Percentiles rank a stretch among this genome's conserved stretches.
Evolutionary conservation across 2,329 filamentous ascomycete genomes (phyloP).

Genomic region (Colletotrichum melonis): DNA sequence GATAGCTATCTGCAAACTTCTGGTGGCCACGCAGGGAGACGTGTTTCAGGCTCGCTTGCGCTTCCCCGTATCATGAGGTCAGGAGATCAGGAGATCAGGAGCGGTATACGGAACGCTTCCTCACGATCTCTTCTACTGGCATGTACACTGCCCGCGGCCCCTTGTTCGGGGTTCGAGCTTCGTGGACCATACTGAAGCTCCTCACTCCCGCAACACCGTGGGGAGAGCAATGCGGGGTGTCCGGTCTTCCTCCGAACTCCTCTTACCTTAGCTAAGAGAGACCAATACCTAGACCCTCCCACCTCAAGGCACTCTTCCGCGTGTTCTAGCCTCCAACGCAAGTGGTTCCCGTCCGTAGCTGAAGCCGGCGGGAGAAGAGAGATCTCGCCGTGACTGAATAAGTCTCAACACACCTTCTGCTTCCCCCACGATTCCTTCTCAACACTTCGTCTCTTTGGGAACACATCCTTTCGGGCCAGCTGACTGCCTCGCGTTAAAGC

Average conservation of each 20-base stretch:
- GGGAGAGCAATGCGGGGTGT: constrained; percentile 17
- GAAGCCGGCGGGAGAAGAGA: not conserved
- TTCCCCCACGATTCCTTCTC: not conserved
- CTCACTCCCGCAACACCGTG: not conserved
- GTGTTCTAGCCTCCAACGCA: not conserved
- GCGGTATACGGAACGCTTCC: not conserved
- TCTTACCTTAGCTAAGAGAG: not conserved
- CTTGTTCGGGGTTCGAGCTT: not conserved
- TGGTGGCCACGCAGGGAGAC: not conserved
- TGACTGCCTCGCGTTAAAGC: not conserved
- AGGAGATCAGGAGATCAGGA: not conserved
- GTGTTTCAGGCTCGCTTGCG: constrained; percentile 12
- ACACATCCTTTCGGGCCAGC: not conserved
- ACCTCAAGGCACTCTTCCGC: not conserved
- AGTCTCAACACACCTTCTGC: not conserved
- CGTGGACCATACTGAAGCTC: not conserved
- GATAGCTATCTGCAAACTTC: no score
- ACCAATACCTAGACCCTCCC: not conserved
- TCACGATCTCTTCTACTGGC: constrained; percentile 5
- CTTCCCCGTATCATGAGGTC: not conserved
- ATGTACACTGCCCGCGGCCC: not conserved
- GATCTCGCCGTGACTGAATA: not conserved
- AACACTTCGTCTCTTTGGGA: not conserved
- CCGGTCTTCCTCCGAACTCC: not conserved
- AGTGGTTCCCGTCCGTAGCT: not conserved